phyloP scores from a whole-genome alignment of 2,329 filamentous ascomycete species.

The Geosmithia flava region DNA sequence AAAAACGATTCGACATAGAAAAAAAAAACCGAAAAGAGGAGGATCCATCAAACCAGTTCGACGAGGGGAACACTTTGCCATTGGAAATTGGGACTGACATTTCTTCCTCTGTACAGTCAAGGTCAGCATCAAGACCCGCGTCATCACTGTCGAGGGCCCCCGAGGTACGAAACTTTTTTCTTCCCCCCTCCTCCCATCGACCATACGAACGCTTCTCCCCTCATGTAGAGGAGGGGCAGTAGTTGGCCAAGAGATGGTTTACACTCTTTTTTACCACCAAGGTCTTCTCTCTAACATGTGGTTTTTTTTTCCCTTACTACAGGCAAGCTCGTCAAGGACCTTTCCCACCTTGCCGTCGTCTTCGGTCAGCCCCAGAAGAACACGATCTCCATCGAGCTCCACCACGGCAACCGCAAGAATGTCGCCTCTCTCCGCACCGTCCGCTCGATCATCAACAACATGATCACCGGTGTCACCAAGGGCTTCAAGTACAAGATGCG shows the following conservation, averaged over 20 bases:
- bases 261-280: not conserved
- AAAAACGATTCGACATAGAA: not conserved
- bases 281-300: not conserved
- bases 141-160: conserved; percentile 94
- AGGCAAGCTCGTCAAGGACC: conserved; percentile 95
- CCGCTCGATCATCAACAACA: conserved; percentile 95
- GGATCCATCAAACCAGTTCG: conserved; percentile 3
- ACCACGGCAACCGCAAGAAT: conserved; percentile 97
- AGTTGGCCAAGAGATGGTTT: not conserved
- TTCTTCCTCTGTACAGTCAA: conserved; percentile 56
- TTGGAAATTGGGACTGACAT: conserved; percentile 11
- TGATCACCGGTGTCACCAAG: conserved; percentile 97
- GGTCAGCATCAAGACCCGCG: conserved; percentile 91
- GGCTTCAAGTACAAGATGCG: conserved; percentile 99
- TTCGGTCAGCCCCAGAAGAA: conserved; percentile 81
- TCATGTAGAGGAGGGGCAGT: not conserved
- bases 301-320: conserved; percentile 9
- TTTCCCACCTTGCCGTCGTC: conserved; percentile 91
- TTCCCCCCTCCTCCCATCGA: not conserved
- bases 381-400: conserved; percentile 91
- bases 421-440: conserved; percentile 97
- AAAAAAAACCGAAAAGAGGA: not conserved
- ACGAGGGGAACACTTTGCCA: too few species aligned
- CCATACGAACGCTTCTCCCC: not conserved
- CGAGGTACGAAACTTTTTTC: conserved; percentile 48